Conservation (phyloP, 768 basidiomycete genomes). For the Paxillus involutus region DNA sequence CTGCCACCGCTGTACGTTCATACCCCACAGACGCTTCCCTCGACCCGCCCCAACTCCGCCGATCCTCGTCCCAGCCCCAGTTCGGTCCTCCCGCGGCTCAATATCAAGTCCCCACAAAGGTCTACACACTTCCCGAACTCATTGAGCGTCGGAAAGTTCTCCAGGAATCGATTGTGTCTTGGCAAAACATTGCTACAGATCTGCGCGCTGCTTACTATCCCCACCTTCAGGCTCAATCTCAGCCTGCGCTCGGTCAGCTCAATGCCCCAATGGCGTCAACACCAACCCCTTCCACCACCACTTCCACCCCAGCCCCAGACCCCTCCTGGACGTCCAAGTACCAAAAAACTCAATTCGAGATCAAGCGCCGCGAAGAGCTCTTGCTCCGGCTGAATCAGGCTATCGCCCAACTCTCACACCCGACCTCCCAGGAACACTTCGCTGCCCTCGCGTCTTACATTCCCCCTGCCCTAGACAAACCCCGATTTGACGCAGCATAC, state of each 20-base stretch:
- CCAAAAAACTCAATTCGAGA: conserved; percentile 28
- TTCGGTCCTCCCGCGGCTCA: conserved; percentile 15
- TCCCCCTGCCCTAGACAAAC: conserved; percentile 28
- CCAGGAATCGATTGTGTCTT: conserved; percentile 28
- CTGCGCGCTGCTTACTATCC: conserved; percentile 15
- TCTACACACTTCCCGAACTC: conserved; percentile 27
- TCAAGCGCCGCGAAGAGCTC: conserved; percentile 30
- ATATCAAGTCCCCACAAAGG: conserved; percentile 16
- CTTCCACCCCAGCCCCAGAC: conserved; percentile 11
- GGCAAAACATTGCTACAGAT: conserved; percentile 17
- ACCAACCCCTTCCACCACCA: not conserved
- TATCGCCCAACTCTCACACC: conserved; percentile 20
- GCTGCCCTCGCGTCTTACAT: conserved; percentile 26
- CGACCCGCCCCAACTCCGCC: conserved; percentile 22
- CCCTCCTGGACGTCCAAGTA: conserved; percentile 20
- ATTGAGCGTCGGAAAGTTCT: conserved; percentile 21
- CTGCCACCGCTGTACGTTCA: not conserved
- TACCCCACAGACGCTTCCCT: conserved; percentile 8
- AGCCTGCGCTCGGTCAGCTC: not conserved
- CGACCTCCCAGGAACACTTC: conserved; percentile 21
- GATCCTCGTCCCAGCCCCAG: conserved; percentile 29
- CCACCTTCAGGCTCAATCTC: conserved; percentile 6
- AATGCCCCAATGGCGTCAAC: not conserved
- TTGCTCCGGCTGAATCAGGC: conserved; percentile 27
- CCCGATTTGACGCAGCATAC: conserved; percentile 29